Percentiles rank a stretch among this genome's conserved stretches.
phyloP scores from a whole-genome alignment of 352 stramenopile species.

The Peronospora destructor region DNA sequence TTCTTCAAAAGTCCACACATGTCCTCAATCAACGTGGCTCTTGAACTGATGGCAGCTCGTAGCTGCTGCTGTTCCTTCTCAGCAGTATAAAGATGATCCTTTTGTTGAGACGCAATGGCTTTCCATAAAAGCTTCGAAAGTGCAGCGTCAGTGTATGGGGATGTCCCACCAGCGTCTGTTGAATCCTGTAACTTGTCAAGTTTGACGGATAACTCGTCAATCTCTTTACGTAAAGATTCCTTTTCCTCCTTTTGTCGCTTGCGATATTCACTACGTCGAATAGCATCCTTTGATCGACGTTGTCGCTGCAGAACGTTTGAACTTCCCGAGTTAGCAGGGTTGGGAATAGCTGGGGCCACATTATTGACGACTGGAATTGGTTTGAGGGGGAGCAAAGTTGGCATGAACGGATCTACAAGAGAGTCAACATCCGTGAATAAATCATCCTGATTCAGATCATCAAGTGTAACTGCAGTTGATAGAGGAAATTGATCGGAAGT shows the following conservation, averaged over 20 bases:
- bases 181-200: conserved; percentile 22
- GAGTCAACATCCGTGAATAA: not conserved
- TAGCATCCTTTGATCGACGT: conserved; percentile 23
- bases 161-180: not conserved
- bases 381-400: not conserved
- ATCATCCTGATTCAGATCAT: conserved; percentile 1
- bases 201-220: conserved; percentile 26
- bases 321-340: not conserved
- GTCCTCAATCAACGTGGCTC: conserved; percentile 25
- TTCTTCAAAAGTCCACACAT: conserved; percentile 23
- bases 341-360: not conserved
- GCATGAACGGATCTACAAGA: not conserved
- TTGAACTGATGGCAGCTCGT: conserved; percentile 23
- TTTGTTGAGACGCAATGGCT: conserved; percentile 26
- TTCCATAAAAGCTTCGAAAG: conserved; percentile 28
- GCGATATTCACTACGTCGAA: conserved; percentile 31
- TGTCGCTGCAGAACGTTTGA: conserved; percentile 1
- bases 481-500: conserved; percentile 17
- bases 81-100: conserved; percentile 17
- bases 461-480: conserved; percentile 5
- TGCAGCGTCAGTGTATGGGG: conserved; percentile 10
- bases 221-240: conserved; percentile 22
- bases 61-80: conserved; percentile 22
- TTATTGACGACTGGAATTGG: not conserved
- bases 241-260: conserved; percentile 34